Conservation (phyloP, 768 basidiomycete genomes). For the Clavulina sp. region DNA sequence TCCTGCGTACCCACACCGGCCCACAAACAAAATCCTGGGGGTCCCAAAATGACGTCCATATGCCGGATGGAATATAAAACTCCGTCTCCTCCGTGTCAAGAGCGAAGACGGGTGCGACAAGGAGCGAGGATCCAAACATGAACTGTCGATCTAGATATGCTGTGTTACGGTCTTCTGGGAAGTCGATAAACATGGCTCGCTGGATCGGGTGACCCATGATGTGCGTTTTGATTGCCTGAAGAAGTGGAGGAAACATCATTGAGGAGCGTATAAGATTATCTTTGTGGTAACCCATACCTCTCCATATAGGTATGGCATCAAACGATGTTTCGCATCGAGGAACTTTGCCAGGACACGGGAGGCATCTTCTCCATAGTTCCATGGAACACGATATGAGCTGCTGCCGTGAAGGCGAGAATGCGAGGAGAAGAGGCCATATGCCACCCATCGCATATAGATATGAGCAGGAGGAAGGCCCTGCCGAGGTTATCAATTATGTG, state of each 20-base stretch:
- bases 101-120: constrained; percentile 21
- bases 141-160: constrained; percentile 19
- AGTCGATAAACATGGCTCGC: constrained; percentile 20
- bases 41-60: constrained; percentile 16
- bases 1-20: constrained; percentile 45
- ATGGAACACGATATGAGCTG: constrained; percentile 57
- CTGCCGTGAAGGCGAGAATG: constrained; percentile 62
- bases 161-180: constrained; percentile 18
- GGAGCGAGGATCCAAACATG: constrained; percentile 20
- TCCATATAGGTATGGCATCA: constrained; percentile 51
- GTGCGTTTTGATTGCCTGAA: constrained; percentile 18
- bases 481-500: no score
- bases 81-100: constrained; percentile 12
- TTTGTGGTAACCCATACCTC: no score
- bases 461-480: constrained; percentile 49
- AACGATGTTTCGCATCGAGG: constrained; percentile 43
- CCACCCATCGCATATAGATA: constrained; percentile 61
- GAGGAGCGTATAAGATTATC: background rate
- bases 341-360: constrained; percentile 26
- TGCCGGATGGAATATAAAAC: constrained; percentile 19
- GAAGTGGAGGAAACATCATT: background rate
- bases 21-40: constrained; percentile 24
- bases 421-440: constrained; percentile 58
- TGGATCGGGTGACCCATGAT: constrained; percentile 18
- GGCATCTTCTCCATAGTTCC: constrained; percentile 45